phyloP scores from a whole-genome alignment of 2,329 filamentous ascomycete genomes.

The Epichloe amarillans region DNA sequence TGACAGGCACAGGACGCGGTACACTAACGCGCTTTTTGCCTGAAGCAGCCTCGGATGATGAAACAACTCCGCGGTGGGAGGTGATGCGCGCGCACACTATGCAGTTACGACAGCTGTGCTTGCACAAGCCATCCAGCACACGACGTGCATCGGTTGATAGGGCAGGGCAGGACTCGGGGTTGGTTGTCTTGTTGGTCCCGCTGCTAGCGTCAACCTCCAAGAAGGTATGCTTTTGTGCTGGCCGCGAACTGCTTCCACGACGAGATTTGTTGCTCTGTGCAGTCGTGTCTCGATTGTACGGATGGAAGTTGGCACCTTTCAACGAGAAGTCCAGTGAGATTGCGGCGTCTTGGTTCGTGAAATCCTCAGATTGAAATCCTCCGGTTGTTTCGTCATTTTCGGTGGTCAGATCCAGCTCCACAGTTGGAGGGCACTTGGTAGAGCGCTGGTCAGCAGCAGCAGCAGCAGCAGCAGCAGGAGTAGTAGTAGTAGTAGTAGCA shows the following conservation, averaged over 20 bases:
- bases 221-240: conserved; percentile 13
- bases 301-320: conserved; percentile 7
- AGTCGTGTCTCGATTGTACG: conserved; percentile 7
- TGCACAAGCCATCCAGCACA: conserved; percentile 39
- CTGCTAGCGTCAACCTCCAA: conserved; percentile 12
- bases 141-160: conserved; percentile 39
- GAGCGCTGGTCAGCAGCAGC: not conserved
- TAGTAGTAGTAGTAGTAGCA: not conserved
- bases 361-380: conserved; percentile 19
- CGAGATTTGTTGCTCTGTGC: conserved; percentile 14
- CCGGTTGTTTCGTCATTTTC: conserved; percentile 24
- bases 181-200: conserved; percentile 13
- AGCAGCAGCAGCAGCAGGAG: not conserved
- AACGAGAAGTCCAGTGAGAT: conserved; percentile 19
- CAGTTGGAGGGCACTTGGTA: conserved; percentile 5
- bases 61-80: conserved; percentile 26
- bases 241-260: conserved; percentile 13
- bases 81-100: conserved; percentile 42
- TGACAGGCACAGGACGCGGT: conserved; percentile 52
- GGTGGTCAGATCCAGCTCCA: conserved; percentile 15
- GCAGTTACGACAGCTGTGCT: conserved; percentile 43
- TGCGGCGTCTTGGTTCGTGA: conserved; percentile 20
- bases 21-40: conserved; percentile 48
- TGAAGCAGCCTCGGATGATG: conserved; percentile 22
- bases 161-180: conserved; percentile 25